phyloP scores from a whole-genome alignment of 345 rosid genomes.

The Brassica carinata region DNA sequence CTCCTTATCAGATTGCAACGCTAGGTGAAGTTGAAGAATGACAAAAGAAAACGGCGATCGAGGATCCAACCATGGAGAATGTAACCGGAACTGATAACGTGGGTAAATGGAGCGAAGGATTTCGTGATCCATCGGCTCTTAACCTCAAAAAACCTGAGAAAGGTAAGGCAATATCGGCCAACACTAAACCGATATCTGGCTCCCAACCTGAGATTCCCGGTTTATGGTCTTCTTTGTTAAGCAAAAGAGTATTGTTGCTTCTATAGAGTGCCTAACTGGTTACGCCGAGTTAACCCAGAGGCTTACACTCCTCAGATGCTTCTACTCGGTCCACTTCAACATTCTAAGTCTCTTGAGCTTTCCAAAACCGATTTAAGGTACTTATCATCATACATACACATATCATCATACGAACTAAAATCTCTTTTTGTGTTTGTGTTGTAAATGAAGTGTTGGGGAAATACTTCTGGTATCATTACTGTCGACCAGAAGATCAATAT shows the following conservation, averaged over 20 bases:
- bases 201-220: conserved; percentile 1
- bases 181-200: conserved; percentile 1
- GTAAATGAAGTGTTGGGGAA: no score
- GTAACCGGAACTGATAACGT: background rate
- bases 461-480: no score
- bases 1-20: background rate
- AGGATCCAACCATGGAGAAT: background rate
- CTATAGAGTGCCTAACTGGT: conserved; percentile 31
- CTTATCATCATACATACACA: background rate
- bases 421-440: background rate
- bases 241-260: conserved; percentile 28
- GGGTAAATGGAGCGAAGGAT: conserved; percentile 28
- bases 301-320: conserved; percentile 42
- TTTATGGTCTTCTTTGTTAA: conserved; percentile 28
- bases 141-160: conserved; percentile 1
- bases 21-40: background rate
- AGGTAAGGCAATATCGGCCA: background rate
- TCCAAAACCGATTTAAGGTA: conserved; percentile 31
- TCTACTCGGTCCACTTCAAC: conserved; percentile 36
- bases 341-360: conserved; percentile 25
- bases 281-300: conserved; percentile 30
- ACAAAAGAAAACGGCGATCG: background rate
- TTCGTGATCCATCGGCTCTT: background rate
- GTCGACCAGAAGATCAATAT: no score
- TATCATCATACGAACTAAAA: no score